Base-by-base conservation (phyloP, 2,329 filamentous ascomycete species). In the Colletotrichum shisoi region DNA sequence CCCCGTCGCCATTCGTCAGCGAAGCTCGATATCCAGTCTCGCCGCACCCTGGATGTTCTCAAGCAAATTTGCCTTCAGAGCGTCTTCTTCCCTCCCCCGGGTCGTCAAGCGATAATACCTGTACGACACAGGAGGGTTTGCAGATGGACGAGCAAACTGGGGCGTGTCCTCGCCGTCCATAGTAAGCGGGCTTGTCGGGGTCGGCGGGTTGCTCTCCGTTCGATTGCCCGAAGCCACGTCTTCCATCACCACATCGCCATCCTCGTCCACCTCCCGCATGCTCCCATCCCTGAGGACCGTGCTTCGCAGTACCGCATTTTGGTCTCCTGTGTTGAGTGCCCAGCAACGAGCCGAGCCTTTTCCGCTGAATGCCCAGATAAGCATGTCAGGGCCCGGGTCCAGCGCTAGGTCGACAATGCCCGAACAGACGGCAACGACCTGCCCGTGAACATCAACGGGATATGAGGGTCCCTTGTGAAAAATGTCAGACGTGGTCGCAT, bases 1-100 rank as follows among this genome's bases (percentile, higher is more conserved):
- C 11, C 3, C 7, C 1, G 21, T 17, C n/a, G 15, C 37, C 17
- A 11, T n/a, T 11, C 27, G 60, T 54, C 69, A 74, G 45, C 70
- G 60, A 58, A 80, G 74, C 70, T 80, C 78, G 70, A 80, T 71
- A 63, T 80, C 76, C 54, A 82, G 73, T 69, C 77, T 75, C 37
- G 76, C 73, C 62, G 80, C 74, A 12, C 76, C 77, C n/a, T 71
- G 74, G 24, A 77, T 59, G 57, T 78, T 75, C 67, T 78, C 77
- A 15, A 79, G 74, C 46, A 79, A 63, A 66, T 76, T 75, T 58
- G 74, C 67, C 44, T 70, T 73, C 34, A 74, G 63, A 15, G 68
- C 73, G 34, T 72, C 71, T 44, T 70, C 57, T 24, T 70, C 66
- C 57, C 17, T 59, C 67, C 11, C 67, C 60, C 54, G 61, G 59